These are phyloP conservation scores for Galium porrigens DNA, from an alignment of 305 asterid genomes.

Conservation along the genomic window DNA sequence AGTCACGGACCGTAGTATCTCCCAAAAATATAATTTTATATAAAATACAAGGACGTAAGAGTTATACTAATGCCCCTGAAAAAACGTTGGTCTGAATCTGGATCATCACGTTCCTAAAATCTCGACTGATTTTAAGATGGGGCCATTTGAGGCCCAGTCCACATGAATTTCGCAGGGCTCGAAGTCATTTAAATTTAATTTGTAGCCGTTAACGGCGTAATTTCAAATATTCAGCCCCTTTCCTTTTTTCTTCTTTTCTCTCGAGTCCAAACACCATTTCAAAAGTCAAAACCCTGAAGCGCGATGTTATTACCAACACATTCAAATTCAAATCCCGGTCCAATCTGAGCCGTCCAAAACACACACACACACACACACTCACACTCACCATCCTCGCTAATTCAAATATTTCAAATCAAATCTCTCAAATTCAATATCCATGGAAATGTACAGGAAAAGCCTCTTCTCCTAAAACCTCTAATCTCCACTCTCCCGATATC, in stretches of 20 bases:
- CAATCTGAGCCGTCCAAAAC: slow-evolving; percentile 9
- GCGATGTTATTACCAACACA: slow-evolving; percentile 3
- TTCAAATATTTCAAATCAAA: background rate
- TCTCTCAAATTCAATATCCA: background rate
- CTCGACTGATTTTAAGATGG: too few relatives aligned
- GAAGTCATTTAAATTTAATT: slow-evolving; percentile 2
- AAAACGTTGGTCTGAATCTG: too few relatives aligned
- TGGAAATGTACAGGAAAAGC: slow-evolving; percentile 4
- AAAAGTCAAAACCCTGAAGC: slow-evolving; percentile 22
- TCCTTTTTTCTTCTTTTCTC: background rate
- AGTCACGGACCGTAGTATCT: too few relatives aligned
- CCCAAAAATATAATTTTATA: too few relatives aligned
- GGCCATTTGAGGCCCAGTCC: background rate
- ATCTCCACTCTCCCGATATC: background rate
- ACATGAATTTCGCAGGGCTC: background rate
- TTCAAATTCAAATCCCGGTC: slow-evolving; percentile 16
- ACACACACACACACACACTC: background rate
- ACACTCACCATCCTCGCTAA: background rate
- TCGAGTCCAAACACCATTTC: slow-evolving; percentile 7
- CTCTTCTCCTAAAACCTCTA: background rate
- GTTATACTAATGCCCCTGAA: too few relatives aligned
- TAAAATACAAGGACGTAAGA: too few relatives aligned
- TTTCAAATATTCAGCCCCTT: slow-evolving; percentile 1
- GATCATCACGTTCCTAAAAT: too few relatives aligned
- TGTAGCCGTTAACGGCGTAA: slow-evolving; percentile 14